These are phyloP conservation scores for Pouteria campechiana DNA, from an alignment of 179 eudicot species.

Conservation along the genomic window DNA sequence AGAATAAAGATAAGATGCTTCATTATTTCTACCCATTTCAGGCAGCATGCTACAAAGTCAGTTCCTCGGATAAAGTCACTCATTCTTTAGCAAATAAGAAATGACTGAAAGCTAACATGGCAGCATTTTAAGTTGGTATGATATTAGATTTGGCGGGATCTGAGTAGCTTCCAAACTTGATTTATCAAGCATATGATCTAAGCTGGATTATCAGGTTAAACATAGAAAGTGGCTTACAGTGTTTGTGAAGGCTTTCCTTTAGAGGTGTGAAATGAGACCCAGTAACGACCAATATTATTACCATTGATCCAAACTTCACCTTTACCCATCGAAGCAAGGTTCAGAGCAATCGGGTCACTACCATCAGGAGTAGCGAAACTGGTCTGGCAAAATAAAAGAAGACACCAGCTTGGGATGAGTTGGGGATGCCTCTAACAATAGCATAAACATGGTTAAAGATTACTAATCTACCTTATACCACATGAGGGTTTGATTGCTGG, in stretches of 20 bases:
- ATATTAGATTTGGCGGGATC: no score
- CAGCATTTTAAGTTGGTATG: no score
- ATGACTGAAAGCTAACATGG: no score
- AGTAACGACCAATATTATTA: conserved; percentile 79
- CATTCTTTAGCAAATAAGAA: neutral
- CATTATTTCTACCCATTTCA: neutral
- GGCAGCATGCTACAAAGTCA: neutral
- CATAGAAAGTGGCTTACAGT: conserved; percentile 45
- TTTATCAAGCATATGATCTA: no score
- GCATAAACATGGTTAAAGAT: neutral
- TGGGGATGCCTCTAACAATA: neutral
- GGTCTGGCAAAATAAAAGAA: conserved; percentile 24
- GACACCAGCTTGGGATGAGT: neutral
- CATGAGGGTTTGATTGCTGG: conserved; percentile 34
- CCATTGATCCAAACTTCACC: conserved; percentile 91
- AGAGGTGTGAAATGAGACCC: conserved; percentile 58
- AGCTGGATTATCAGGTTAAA: no score
- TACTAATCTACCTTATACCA: conserved; percentile 65
- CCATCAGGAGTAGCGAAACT: conserved; percentile 66
- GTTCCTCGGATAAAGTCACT: neutral
- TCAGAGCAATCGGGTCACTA: conserved; percentile 49
- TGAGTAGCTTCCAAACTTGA: no score
- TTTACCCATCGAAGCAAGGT: conserved; percentile 77
- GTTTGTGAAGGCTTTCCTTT: conserved; percentile 59
- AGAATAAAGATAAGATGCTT: neutral